phyloP scores from a whole-genome alignment of 257 asterid genomes.

The Scutellaria baicalensis region DNA sequence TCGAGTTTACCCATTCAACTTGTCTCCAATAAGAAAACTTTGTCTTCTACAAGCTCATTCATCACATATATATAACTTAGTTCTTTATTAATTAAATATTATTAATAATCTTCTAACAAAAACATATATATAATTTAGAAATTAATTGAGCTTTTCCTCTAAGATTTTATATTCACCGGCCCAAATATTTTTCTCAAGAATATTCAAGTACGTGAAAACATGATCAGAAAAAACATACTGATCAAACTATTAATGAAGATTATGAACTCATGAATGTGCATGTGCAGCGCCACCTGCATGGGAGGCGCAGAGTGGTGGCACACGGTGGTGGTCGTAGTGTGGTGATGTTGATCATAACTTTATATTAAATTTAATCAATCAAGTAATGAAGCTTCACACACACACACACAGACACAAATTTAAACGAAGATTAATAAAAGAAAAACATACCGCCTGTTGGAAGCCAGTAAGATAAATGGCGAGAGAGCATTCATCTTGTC shows the following conservation, averaged over 20 bases:
- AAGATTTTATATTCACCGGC: no score
- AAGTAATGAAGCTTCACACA: neutral
- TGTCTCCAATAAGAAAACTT: neutral
- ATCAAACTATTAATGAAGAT: no score
- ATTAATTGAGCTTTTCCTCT: no score
- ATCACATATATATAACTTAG: neutral
- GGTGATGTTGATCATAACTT: no score
- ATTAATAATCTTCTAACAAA: no score
- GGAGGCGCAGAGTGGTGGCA: neutral
- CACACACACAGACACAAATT: neutral
- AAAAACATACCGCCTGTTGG: constrained; percentile 45
- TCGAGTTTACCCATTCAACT: neutral
- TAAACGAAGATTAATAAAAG: neutral
- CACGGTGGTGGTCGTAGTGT: neutral
- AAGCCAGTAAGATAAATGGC: constrained; percentile 55
- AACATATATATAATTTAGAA: no score
- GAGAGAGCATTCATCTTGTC: constrained; percentile 51
- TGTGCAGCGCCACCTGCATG: constrained; percentile 8
- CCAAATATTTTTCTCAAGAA: neutral
- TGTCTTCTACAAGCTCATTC: neutral
- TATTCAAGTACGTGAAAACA: no score
- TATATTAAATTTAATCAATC: no score
- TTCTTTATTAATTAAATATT: neutral
- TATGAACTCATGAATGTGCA: neutral
- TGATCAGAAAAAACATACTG: no score